Conservation (phyloP, 2,329 filamentous ascomycete genomes). For the Phialocephala sp. region DNA sequence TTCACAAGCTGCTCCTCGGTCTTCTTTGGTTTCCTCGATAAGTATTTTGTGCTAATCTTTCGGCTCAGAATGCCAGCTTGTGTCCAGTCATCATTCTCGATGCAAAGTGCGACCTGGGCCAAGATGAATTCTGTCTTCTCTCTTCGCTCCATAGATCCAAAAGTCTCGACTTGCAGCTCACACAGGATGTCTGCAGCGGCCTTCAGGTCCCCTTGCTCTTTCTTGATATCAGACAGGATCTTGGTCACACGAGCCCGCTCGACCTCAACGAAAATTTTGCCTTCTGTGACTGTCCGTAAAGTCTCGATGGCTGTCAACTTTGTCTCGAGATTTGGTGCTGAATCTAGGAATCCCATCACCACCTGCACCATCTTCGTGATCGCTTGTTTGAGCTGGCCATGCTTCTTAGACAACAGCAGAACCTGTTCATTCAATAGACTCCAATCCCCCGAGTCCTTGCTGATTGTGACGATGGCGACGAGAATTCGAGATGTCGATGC, state of each 20-base stretch:
- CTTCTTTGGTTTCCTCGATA: constrained; percentile 90
- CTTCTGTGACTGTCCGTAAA: constrained; percentile 93
- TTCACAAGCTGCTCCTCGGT: constrained; percentile 87
- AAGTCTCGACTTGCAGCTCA: constrained; percentile 98
- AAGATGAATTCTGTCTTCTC: constrained; percentile 99
- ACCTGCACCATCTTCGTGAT: constrained; percentile 99
- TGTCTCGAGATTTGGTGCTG: constrained; percentile 81
- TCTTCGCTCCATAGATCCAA: constrained; percentile 94
- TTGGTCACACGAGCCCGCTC: constrained; percentile 94
- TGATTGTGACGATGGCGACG: constrained; percentile 88
- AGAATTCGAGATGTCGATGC: constrained; percentile 91
- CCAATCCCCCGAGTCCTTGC: constrained; percentile 94
- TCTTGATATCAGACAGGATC: constrained; percentile 97
- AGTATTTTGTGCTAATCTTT: constrained; percentile 96
- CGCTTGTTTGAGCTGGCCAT: constrained; percentile 98
- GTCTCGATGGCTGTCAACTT: constrained; percentile 96
- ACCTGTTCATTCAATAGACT: constrained; percentile 95
- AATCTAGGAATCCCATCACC: constrained; percentile 89
- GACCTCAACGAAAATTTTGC: constrained; percentile 99
- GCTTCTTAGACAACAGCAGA: constrained; percentile 95
- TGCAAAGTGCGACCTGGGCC: constrained; percentile 91
- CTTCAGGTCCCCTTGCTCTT: constrained; percentile 88
- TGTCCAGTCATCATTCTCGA: constrained; percentile 94
- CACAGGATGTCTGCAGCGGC: constrained; percentile 92
- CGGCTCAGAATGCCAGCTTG: constrained; percentile 92